Base-by-base conservation (phyloP, 805 yeast genomes). In the Metschnikowia amazonensis region DNA sequence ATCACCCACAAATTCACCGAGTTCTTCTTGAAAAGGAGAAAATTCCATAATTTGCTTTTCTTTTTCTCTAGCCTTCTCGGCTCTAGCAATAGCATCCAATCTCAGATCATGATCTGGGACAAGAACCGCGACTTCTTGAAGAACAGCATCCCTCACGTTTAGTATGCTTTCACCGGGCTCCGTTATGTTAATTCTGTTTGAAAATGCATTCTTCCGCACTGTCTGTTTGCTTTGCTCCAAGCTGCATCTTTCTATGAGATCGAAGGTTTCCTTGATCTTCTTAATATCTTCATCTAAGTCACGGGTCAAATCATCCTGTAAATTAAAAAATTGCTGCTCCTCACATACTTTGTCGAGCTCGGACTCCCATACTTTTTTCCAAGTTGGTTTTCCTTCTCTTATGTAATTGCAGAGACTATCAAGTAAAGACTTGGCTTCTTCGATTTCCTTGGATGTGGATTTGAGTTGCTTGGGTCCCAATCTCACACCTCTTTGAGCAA, bases 341-440 rank as follows among this genome's bases (percentile, higher is more conserved):
- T 89, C 96, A 52, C 96, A 85, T 11, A 94, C 92, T 30, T 84
- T 83, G 49, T 89, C 94, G 45, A 94, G 75, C 60, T 89, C 97
- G 4, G 83, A 70, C 60, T 90, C 97, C 97, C 99, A 92, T 7
- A 88, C 83, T 53, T 79, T 79, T 60, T 87, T 86, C 96, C 98
- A 89, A 27, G 80, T 81, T 5, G 89, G 83, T 52, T 86, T 86
- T 59, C 89, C 98, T 4, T 71, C 69, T 1, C 64, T 57, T 32
- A 94, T 82, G 57, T 79, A 89, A 4, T 66, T 66, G n/a, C 76
- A 72, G 75, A 89, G 76, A 2, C 64, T 64, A 1, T 63, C 63
- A 35, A 92, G 70, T 14, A 76, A 75, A 0, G 56, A 39, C 45
- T 77, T 75, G 0, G 95, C 90, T 1, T 66, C 70, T 3, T 58